These are phyloP conservation scores for Huntiella savannae DNA, from an alignment of 2,329 filamentous ascomycete species.

Conservation along the genomic window DNA sequence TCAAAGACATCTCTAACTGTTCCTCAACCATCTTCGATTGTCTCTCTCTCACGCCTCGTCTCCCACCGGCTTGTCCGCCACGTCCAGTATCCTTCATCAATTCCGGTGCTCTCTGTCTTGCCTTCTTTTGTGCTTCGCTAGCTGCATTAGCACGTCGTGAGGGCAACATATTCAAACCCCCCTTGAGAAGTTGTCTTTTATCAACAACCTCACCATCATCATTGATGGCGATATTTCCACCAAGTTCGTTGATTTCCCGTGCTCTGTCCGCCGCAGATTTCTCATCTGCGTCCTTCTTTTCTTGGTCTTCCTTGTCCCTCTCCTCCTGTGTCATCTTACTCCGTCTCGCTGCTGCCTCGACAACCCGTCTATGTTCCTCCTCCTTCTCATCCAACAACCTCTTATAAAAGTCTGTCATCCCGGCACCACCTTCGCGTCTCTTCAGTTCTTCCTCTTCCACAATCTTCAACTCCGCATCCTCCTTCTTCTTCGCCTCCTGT, in stretches of 20 bases:
- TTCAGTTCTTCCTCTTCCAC: constrained; percentile 45
- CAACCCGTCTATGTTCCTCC: constrained; percentile 45
- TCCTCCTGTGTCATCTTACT: constrained; percentile 23
- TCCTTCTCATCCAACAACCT: constrained; percentile 54
- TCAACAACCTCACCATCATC: constrained; percentile 72
- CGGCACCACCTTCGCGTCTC: constrained; percentile 38
- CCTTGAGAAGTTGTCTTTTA: constrained; percentile 58
- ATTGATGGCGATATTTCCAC: constrained; percentile 47
- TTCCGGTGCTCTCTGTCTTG: constrained; percentile 5
- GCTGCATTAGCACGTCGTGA: background rate
- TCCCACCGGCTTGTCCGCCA: constrained; percentile 14
- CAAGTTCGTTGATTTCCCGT: constrained; percentile 44
- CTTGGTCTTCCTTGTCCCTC: constrained; percentile 15
- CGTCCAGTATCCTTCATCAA: constrained; percentile 2
- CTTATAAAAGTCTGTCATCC: constrained; percentile 64
- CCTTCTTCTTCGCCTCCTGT: constrained; percentile 50
- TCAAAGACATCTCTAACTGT: constrained; percentile 54
- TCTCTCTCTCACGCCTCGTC: constrained; percentile 51
- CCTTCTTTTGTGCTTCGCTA: constrained; percentile 1
- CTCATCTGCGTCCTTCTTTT: constrained; percentile 18
- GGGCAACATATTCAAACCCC: constrained; percentile 54
- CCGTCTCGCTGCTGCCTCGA: constrained; percentile 44
- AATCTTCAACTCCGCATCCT: constrained; percentile 53
- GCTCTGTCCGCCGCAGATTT: constrained; percentile 46
- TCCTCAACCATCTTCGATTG: constrained; percentile 64